phyloP scores from a whole-genome alignment of 208 protist species.

The Lotmaria passim region DNA sequence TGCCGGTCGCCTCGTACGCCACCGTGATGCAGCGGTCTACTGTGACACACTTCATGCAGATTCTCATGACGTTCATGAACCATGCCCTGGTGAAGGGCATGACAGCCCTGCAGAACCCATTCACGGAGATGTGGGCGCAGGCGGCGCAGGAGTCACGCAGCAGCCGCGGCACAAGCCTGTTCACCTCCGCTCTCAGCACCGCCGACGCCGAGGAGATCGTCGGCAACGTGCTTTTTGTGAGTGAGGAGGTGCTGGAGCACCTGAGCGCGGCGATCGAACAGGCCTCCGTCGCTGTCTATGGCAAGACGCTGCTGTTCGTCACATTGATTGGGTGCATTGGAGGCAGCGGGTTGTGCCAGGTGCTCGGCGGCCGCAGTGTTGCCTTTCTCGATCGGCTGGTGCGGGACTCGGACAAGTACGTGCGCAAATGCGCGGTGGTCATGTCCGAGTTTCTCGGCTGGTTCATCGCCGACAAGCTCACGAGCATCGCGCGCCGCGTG shows the following conservation, averaged over 20 bases:
- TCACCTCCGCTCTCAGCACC: slow-evolving; percentile 26
- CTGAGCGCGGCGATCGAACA: slow-evolving; percentile 56
- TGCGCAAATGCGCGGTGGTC: slow-evolving; percentile 56
- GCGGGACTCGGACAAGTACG: slow-evolving; percentile 77
- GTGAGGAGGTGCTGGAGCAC: slow-evolving; percentile 28
- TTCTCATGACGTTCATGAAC: slow-evolving; percentile 82
- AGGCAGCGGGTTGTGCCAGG: slow-evolving; percentile 44
- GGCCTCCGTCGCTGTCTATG: slow-evolving; percentile 56
- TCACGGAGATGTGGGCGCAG: slow-evolving; percentile 44
- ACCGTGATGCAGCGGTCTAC: slow-evolving; percentile 43
- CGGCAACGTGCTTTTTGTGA: slow-evolving; percentile 30
- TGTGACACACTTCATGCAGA: slow-evolving; percentile 66
- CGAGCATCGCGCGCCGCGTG: slow-evolving; percentile 42
- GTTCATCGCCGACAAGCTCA: slow-evolving; percentile 72
- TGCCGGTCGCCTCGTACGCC: slow-evolving; percentile 60
- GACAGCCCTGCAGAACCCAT: slow-evolving; percentile 57
- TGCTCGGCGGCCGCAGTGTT: slow-evolving; percentile 51
- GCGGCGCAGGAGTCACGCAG: slow-evolving; percentile 24
- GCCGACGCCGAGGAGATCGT: slow-evolving; percentile 31
- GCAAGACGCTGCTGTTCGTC: slow-evolving; percentile 77
- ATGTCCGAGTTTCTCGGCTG: slow-evolving; percentile 52
- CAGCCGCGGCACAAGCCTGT: slow-evolving; percentile 13
- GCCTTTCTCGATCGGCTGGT: slow-evolving; percentile 63
- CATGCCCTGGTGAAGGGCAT: slow-evolving; percentile 64
- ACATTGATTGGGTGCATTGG: slow-evolving; percentile 71